Base-by-base conservation (phyloP, 2,329 filamentous ascomycete genomes). In the Colletotrichum acutatum region DNA sequence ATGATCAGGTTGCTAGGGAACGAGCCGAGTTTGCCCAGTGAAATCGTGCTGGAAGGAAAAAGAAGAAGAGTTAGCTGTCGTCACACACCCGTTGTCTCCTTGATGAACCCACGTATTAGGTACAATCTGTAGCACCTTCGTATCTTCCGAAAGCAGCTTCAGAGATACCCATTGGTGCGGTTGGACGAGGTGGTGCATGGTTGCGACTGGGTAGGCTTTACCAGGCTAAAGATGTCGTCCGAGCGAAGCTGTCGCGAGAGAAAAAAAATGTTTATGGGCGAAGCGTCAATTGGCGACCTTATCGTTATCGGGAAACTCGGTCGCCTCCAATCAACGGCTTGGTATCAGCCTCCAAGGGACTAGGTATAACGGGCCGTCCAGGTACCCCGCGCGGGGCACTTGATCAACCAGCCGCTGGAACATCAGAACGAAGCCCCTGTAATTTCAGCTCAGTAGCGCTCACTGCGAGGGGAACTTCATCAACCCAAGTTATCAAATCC, bases 1-100 rank as follows among this genome's bases (percentile, higher is more conserved):
- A 99, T 90, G 58, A 99, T 90, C 37, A 97, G 89, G 80, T 98
- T 98, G 65, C 94, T 91, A 19, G 94, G 93, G 80, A 99, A 98
- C 2, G 91, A 91, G 75, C 97, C 97, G 81, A 97, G 97, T 89
- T 98, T 98, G 68, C 95, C 95, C 42, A 98, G 87, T 1, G 94
- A 95, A 76, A 98, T 93, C 57, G 91, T 94, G 53, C 95, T 49
- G 98, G 77, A 58, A 19, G 69, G 63, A 12, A 34, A 59, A 19
- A 68, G 62, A 14, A 8, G 26, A 22, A 22, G 8, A 12, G 32
- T 49, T 16, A 58, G 54, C 37, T 58, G 57, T 30, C 11, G 52
- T 19, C 30, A 49, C 3, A 49, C 3, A 26, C 7, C 60, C n/a
- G 22, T 19, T n/a, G 24, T 34, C 30, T 61, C 22, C 42, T 42